Evolutionary conservation across 495 filamentous ascomycete species (phyloP).

Genomic region (Paragyromitra xinjiangensis): DNA sequence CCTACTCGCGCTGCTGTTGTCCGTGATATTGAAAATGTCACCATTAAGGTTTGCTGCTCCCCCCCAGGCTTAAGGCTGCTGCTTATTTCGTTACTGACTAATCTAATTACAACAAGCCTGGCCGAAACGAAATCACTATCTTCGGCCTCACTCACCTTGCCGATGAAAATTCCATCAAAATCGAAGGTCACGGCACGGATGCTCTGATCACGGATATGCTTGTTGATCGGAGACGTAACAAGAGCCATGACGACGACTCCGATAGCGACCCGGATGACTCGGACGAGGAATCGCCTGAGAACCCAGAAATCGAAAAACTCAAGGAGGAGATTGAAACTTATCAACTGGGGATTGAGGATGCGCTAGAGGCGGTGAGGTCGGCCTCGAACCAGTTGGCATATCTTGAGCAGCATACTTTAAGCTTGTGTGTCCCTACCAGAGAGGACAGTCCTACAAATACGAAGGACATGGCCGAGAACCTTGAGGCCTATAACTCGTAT

Average conservation of each 20-base stretch:
- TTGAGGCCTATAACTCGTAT: constrained; percentile 7
- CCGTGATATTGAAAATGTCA: constrained; percentile 69
- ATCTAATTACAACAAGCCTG: constrained; percentile 59
- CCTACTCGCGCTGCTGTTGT: constrained; percentile 69
- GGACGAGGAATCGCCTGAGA: background rate
- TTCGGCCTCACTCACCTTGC: constrained; percentile 69
- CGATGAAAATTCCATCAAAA: constrained; percentile 73
- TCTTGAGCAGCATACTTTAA: background rate
- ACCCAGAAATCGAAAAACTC: background rate
- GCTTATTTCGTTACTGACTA: background rate
- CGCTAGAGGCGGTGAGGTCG: background rate
- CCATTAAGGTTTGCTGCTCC: constrained; percentile 63
- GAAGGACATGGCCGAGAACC: background rate
- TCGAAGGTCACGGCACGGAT: constrained; percentile 69
- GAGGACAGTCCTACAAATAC: background rate
- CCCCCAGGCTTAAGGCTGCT: background rate
- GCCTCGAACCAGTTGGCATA: constrained; percentile 8
- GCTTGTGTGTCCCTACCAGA: background rate
- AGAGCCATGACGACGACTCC: constrained; percentile 58
- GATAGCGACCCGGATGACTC: constrained; percentile 42
- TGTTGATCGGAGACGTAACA: constrained; percentile 69
- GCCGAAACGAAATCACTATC: constrained; percentile 71
- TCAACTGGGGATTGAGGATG: background rate
- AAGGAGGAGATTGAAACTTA: constrained; percentile 4
- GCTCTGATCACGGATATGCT: constrained; percentile 73